Evolutionary conservation across 2,329 filamentous ascomycete species (phyloP), one percentile per base, ranked within the genome.

Genomic region (Aspergillus pseudotamarii): DNA sequence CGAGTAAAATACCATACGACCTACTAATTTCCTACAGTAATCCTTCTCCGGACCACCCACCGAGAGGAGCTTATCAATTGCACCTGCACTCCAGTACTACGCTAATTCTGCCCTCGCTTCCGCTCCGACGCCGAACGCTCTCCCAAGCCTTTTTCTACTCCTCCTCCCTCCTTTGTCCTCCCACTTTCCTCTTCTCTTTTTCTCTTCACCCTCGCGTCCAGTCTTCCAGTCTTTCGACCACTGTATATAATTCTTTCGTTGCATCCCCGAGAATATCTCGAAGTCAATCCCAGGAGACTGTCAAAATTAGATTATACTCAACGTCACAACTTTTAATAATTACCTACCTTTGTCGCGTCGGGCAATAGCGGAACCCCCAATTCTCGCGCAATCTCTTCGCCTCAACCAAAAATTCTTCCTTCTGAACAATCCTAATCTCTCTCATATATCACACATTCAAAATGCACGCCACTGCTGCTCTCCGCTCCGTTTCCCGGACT

Each of bases 381-480:
- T 71, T 73, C 71, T 68, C 70, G 68, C 57, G 36, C 57, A 57
- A 55, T 45, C 58, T 58, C 53, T 58, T 51, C 41, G 68, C 66
- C 64, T 63, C 62, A 28, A 57, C 60, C 63, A 64, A 64, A 62
- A 66, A 65, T 58, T 64, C 61, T 58, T 65, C 57, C 64, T 63
- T 58, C 26, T 46, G 41, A 41, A 32, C 30, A 36, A 46, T 59
- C 6, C 46, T 59, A 23, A 56, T 59, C 10, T n/a, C 12, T 38
- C 32, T 38, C 32, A 26, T 55, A 59, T 61, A 46, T 21, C 53
- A 57, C 38, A 26, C 59, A 61, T 61, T 67, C 70, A 79, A 67
- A 71, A 81, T 82, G 80, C 79, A 75, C 71, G 76, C 74, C 65
- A 78, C 80, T 50, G 64, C 75, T 64, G 71, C 79, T 69, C 75